Evolutionary conservation across 768 basidiomycete species (phyloP).

Genomic region (Sporobolomyces roseus): DNA sequence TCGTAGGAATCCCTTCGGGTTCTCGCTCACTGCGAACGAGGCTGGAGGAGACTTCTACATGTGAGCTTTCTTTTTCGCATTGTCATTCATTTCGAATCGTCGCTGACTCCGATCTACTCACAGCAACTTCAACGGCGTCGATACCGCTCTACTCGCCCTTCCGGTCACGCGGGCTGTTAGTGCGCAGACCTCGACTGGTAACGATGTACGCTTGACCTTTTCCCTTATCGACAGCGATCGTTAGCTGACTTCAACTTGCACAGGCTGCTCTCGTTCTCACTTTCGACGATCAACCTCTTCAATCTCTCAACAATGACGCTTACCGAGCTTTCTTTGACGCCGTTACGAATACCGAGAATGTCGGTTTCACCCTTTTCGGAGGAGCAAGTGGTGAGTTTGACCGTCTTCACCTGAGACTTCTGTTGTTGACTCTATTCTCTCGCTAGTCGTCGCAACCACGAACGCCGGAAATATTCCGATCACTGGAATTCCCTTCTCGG

Average conservation of each 20-base stretch:
- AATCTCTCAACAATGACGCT: slow-evolving; percentile 57
- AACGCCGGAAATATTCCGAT: slow-evolving; percentile 66
- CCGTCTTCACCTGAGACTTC: not conserved
- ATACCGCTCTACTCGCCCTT: slow-evolving; percentile 23
- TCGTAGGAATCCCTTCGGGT: slow-evolving; percentile 68
- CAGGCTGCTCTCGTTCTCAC: slow-evolving; percentile 58
- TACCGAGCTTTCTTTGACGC: slow-evolving; percentile 61
- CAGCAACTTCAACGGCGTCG: slow-evolving; percentile 31
- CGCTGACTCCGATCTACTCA: not conserved
- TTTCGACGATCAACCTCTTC: slow-evolving; percentile 59
- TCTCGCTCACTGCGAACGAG: slow-evolving; percentile 63
- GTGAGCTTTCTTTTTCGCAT: slow-evolving; percentile 39
- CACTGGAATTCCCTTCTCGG: slow-evolving; percentile 61
- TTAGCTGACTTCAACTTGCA: not conserved
- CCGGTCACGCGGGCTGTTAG: slow-evolving; percentile 49
- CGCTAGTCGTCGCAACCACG: slow-evolving; percentile 24
- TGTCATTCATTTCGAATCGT: slow-evolving; percentile 51
- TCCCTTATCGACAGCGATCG: not conserved
- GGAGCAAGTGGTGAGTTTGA: slow-evolving; percentile 22
- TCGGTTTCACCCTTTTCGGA: slow-evolving; percentile 54
- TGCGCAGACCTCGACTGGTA: slow-evolving; percentile 66
- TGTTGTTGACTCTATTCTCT: not conserved
- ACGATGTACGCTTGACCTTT: slow-evolving; percentile 6
- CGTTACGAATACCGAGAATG: slow-evolving; percentile 56
- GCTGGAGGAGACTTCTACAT: slow-evolving; percentile 59